Base-by-base conservation (phyloP, 2,329 filamentous ascomycete genomes). In the Fusarium incarnatum region DNA sequence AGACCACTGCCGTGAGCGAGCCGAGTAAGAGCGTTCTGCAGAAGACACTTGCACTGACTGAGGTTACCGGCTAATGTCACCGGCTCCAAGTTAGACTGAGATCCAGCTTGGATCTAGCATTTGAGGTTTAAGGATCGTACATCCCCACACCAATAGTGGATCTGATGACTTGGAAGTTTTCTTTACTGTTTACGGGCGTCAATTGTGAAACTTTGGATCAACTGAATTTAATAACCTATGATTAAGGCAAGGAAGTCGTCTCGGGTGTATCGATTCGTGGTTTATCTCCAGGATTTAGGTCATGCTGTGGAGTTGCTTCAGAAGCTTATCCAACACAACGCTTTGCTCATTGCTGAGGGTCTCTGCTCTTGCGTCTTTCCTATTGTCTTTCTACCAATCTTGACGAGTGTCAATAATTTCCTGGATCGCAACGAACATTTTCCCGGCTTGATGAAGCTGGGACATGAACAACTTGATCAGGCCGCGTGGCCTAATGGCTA, bases 371-470 rank as follows among this genome's bases (percentile, higher is more conserved):
- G 10, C 18, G 5, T 12, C 6, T 37, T n/a, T n/a, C 6, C 18
- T 11, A 4, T 37, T 7, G 9, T 11, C 34, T 8, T 37, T n/a
- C 5, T 12, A 3, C 6, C 11, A 11, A 37, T 11, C 34, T 37
- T 7, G 34, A 12, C 10, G 10, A 12, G 18, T 37, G 34, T 37
- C 10, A 10, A 37, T 18, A 7, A 1, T 6, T 11, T n/a, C 18
- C 3, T 4, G 34, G 3, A 11, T n/a, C 2, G 0, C 6, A n/a
- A 7, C 10, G 0, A 37, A n/a, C 10, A 37, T 37, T 1, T n/a
- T n/a, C 0, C 18, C 1, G 2, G 34, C 18, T 37, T n/a, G 10
- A 2, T 37, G 10, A n/a, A 7, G 10, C 34, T 12, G 18, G 10
- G 34, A 1, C 6, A 37, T 1, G 34, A 37, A 37, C 10, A 37